Evolutionary conservation across 495 filamentous ascomycete species (phyloP).

Genomic region (Hypoxylon trugodes): DNA sequence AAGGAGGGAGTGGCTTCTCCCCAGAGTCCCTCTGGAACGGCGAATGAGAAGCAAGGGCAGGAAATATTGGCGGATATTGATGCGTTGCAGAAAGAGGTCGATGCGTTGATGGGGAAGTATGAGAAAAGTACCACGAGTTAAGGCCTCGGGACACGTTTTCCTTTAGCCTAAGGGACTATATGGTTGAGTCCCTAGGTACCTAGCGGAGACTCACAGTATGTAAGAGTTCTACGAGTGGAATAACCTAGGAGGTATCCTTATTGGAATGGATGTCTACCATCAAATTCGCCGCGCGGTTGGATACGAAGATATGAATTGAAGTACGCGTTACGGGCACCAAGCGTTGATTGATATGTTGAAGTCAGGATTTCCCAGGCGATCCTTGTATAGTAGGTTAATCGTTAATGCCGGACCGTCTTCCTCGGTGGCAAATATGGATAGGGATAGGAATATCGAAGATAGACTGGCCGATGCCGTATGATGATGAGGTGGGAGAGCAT

Average conservation of each 20-base stretch:
- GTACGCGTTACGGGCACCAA: constrained; percentile 22
- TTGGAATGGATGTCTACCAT: neutral
- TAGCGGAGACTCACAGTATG: too few species aligned
- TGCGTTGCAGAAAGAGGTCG: constrained; percentile 75
- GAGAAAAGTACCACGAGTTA: constrained; percentile 37
- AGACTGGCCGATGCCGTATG: neutral
- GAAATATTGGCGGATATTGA: constrained; percentile 74
- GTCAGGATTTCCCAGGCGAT: too few species aligned
- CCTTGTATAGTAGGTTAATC: constrained; percentile 34
- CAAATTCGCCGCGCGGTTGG: neutral
- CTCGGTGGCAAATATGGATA: neutral
- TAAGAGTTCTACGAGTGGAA: too few species aligned
- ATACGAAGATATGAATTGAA: constrained; percentile 13
- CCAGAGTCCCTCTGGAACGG: neutral
- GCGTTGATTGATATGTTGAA: constrained; percentile 10
- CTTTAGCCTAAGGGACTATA: too few species aligned
- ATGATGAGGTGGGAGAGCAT: neutral
- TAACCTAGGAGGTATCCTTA: neutral
- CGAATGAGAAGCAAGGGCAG: constrained; percentile 24
- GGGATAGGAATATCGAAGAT: too few species aligned
- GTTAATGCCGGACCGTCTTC: constrained; percentile 8
- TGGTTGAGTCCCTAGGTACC: neutral
- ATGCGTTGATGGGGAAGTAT: constrained; percentile 69
- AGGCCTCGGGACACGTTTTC: neutral
- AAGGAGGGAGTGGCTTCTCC: constrained; percentile 39